A percentile compares a stretch with the other conserved stretches of the same genome.
phyloP scores from a whole-genome alignment of 2,329 filamentous ascomycete species.

The Hortaea sp. region DNA sequence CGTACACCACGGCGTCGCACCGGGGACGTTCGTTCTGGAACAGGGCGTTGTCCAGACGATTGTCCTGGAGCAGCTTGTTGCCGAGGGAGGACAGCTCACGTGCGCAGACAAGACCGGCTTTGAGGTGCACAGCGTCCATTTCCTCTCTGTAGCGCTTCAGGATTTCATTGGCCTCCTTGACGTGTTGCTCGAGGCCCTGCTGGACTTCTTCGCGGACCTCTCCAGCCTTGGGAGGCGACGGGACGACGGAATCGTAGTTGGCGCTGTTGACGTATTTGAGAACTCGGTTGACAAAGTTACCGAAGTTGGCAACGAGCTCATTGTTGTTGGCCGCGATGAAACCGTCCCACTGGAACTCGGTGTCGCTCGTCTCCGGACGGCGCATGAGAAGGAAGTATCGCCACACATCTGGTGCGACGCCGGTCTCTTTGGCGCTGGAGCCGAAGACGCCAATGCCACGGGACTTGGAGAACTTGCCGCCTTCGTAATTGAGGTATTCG shows the following conservation, averaged over 20 bases:
- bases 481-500: conserved; percentile 81
- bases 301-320: conserved; percentile 68
- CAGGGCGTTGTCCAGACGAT: conserved; percentile 52
- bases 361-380: conserved; percentile 75
- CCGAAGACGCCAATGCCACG: conserved; percentile 85
- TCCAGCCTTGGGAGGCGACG: conserved; percentile 6
- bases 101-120: conserved; percentile 53
- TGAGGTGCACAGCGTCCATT: conserved; percentile 62
- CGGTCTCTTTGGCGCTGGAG: conserved; percentile 77
- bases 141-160: conserved; percentile 58
- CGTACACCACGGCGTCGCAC: conserved; percentile 56
- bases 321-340: conserved; percentile 84
- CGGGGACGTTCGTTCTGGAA: conserved; percentile 49
- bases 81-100: conserved; percentile 57
- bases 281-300: conserved; percentile 48
- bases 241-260: conserved; percentile 42
- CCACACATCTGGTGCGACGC: conserved; percentile 80
- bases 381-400: conserved; percentile 81
- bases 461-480: conserved; percentile 88
- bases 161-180: conserved; percentile 54
- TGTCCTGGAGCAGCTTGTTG: conserved; percentile 50
- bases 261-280: conserved; percentile 65
- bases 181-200: conserved; percentile 28
- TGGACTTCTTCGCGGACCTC: conserved; percentile 12
- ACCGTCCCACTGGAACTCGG: conserved; percentile 79